These are phyloP conservation scores for Symbiodinium natans DNA, from an alignment of 73 alveolate genomes.

Conservation along the genomic window DNA sequence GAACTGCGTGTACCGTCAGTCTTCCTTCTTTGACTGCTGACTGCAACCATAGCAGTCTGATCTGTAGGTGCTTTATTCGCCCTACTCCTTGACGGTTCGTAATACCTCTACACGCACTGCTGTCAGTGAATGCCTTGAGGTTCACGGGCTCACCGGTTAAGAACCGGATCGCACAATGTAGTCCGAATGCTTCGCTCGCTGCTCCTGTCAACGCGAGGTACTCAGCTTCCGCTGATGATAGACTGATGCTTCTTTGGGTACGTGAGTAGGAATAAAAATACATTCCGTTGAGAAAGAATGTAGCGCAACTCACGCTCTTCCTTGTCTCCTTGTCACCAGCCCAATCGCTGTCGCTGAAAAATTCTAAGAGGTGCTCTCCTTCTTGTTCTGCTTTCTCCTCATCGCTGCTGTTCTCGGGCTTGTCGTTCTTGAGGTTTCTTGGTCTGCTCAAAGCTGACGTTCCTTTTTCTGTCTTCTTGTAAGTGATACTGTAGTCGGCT, in stretches of 20 bases:
- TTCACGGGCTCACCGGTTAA: too few species aligned
- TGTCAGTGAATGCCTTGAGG: too few species aligned
- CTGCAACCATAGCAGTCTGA: not conserved
- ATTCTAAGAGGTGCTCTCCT: not conserved
- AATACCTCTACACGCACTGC: too few species aligned
- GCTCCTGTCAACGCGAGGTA: not conserved
- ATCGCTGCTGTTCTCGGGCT: not conserved
- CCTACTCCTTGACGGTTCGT: not conserved
- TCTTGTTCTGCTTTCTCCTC: not conserved
- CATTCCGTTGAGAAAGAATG: not conserved
- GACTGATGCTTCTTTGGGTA: not conserved
- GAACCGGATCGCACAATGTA: not conserved
- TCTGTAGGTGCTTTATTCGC: not conserved
- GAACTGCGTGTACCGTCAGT: not conserved
- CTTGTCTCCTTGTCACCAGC: not conserved
- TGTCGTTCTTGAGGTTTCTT: not conserved
- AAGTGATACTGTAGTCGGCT: not conserved
- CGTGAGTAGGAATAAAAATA: not conserved
- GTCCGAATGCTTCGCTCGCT: not conserved
- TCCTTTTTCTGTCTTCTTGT: not conserved
- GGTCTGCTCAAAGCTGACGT: not conserved
- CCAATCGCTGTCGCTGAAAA: not conserved
- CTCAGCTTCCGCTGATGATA: not conserved
- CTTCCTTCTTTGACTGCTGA: not conserved
- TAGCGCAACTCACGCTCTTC: not conserved